Evolutionary conservation across 352 stramenopile species (phyloP).

Genomic region (Globisporangium lucens): DNA sequence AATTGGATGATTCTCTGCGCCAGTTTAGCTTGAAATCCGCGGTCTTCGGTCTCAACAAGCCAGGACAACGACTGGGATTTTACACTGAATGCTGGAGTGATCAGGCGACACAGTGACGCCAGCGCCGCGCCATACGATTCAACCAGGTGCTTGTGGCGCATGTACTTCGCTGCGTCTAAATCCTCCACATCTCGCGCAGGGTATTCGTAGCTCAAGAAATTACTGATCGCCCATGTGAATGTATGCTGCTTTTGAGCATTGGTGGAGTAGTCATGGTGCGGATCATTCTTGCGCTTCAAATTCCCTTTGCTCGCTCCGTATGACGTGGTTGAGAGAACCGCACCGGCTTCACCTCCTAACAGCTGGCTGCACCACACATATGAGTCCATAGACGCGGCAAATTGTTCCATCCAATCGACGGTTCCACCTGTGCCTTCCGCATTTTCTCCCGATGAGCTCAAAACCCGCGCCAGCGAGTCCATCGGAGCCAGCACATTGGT

Average conservation of each 20-base stretch:
- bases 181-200: background rate
- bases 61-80: conserved; percentile 4
- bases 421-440: conserved; percentile 16
- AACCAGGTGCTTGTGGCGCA: conserved; percentile 10
- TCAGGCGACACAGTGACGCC: conserved; percentile 15
- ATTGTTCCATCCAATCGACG: conserved; percentile 60
- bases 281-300: conserved; percentile 33
- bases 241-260: conserved; percentile 14
- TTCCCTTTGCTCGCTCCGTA: conserved; percentile 11
- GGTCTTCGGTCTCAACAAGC: conserved; percentile 8
- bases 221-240: conserved; percentile 36
- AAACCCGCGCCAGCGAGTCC: conserved; percentile 31
- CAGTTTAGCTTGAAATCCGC: conserved; percentile 4
- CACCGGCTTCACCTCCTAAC: conserved; percentile 30
- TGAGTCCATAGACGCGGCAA: conserved; percentile 55
- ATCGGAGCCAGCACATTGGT: conserved; percentile 41
- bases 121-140: conserved; percentile 15
- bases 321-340: conserved; percentile 17
- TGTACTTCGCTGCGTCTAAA: background rate
- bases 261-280: background rate
- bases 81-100: background rate
- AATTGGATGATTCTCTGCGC: conserved; percentile 4
- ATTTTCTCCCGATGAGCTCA: background rate
- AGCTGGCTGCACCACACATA: conserved; percentile 54
- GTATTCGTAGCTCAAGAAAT: conserved; percentile 28